Evolutionary conservation across 768 basidiomycete species (phyloP), one percentile per base, ranked within the genome.

Genomic region (Mycena capillaripes): DNA sequence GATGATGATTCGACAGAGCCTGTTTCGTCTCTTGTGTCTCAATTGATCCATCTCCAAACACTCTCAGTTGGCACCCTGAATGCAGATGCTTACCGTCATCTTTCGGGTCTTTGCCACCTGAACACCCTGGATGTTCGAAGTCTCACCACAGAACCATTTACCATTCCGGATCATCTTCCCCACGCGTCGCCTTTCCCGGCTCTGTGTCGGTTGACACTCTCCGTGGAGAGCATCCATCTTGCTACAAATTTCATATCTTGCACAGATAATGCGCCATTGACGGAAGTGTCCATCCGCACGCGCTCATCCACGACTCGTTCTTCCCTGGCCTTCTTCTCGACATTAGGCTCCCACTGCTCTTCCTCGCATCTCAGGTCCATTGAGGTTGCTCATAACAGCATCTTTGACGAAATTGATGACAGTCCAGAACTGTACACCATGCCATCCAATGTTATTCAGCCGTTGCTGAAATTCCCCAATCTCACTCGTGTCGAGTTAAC

Each of bases 171-270:
- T 48, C 30, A 25, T 2, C 62, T 30, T 1, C 40, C 23, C 52
- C 11, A 36, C 17, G 52, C 6, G 2, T n/a, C 64, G 2, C 27
- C 25, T 34, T 66, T 66, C 44, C 32, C 55, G 3, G 55, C 42
- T 21, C 56, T 66, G n/a, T 55, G 55, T 3, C 10, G 17, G 1
- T 21, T 66, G 16, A n/a, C 14, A n/a, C 50, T 65, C 12, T 8
- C 10, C 3, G 42, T 29, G 19, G 11, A 32, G 1, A 46, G 8
- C 36, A 0, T n/a, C 55, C 6, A 44, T 0, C 48, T 46, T 55
- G 55, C 56, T 4, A 66, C 30, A 5, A 46, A 66, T 57, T 66
- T 66, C 32, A 46, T 66, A 27, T 42, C 27, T 2, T 25, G 14
- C 4, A 30, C 56, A 23, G 21, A 58, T 30, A 23, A 48, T 34